Conservation (phyloP, 108 stramenopile species). For the Tribonema minus region DNA sequence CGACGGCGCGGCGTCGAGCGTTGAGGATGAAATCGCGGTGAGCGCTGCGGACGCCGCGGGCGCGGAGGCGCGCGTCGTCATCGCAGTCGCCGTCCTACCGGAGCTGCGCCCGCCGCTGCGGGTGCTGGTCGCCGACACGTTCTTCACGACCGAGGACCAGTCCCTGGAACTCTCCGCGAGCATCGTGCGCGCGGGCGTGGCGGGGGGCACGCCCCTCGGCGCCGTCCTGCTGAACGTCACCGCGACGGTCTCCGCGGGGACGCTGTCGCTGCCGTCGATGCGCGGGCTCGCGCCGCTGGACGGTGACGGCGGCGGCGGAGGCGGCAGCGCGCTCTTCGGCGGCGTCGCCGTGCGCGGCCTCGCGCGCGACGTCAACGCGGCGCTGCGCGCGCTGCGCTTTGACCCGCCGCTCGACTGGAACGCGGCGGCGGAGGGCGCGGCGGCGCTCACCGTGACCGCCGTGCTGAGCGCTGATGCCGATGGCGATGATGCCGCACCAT, state of each 20-base stretch:
- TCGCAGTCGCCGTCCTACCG: background rate
- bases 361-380: background rate
- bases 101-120: background rate
- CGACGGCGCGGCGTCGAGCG: no score
- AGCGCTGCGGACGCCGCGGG: conserved; percentile 13
- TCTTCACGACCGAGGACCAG: background rate
- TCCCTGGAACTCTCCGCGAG: background rate
- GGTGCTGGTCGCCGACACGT: conserved; percentile 9
- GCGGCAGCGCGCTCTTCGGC: background rate
- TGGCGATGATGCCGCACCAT: conserved; percentile 6
- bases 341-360: conserved; percentile 8
- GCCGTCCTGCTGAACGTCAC: background rate
- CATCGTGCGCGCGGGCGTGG: no score
- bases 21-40: no score
- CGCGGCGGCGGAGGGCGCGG: background rate
- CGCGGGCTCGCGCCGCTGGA: background rate
- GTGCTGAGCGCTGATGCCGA: conserved; percentile 4
- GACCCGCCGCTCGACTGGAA: conserved; percentile 15
- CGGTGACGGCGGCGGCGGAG: background rate
- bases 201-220: no score
- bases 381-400: background rate
- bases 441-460: conserved; percentile 1
- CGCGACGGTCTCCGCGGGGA: conserved; percentile 5
- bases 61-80: conserved; percentile 1
- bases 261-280: background rate